phyloP scores from a whole-genome alignment of 2,329 filamentous ascomycete species.

The Colletotrichum cuscutae region DNA sequence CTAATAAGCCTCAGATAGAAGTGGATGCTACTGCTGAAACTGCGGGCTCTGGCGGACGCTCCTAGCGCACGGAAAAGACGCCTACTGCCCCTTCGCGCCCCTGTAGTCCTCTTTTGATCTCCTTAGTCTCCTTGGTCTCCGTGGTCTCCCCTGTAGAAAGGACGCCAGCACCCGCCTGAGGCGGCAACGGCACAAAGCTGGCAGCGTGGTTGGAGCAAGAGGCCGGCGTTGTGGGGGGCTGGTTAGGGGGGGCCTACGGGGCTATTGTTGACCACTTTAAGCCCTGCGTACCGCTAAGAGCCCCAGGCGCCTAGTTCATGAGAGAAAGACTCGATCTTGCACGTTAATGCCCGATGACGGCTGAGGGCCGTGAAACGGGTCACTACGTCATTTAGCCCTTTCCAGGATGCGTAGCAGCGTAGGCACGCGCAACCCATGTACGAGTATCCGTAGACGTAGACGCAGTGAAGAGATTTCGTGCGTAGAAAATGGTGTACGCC shows the following conservation, averaged over 20 bases:
- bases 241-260: background rate
- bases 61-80: constrained; percentile 24
- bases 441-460: background rate
- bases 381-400: constrained; percentile 32
- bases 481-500: background rate
- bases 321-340: constrained; percentile 30
- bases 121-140: background rate
- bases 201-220: constrained; percentile 6
- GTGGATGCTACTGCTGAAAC: constrained; percentile 24
- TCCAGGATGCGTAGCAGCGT: constrained; percentile 15
- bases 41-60: constrained; percentile 20
- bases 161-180: constrained; percentile 19
- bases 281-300: constrained; percentile 18
- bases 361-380: constrained; percentile 30
- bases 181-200: constrained; percentile 15
- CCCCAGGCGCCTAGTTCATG: constrained; percentile 5
- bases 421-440: constrained; percentile 7
- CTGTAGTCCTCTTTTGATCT: background rate
- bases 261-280: constrained; percentile 7
- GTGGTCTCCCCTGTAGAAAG: constrained; percentile 4
- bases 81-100: background rate
- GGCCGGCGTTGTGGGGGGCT: constrained; percentile 20
- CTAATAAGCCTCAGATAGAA: background rate
- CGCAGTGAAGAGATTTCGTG: constrained; percentile 29
- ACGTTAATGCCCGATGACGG: constrained; percentile 31